Evolutionary conservation across 306 rosid species (phyloP).

Genomic region (Quillaja saponaria): DNA sequence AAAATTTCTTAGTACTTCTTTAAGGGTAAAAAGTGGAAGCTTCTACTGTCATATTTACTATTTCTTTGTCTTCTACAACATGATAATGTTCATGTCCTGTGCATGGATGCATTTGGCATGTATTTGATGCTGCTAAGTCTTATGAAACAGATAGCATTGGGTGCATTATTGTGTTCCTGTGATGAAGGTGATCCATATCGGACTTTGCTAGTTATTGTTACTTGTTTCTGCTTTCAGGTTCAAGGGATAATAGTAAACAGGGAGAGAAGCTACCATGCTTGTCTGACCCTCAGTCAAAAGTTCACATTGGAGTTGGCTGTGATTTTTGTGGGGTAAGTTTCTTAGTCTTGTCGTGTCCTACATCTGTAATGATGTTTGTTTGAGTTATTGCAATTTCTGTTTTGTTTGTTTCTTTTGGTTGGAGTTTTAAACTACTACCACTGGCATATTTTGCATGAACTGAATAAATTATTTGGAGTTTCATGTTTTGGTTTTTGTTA

Average conservation of each 20-base stretch:
- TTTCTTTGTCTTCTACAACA: background rate
- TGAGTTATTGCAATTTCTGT: background rate
- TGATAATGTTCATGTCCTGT: background rate
- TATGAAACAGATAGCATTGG: too few relatives aligned
- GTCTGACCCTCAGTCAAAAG: constrained; percentile 37
- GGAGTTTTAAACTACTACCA: background rate
- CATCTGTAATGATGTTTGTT: constrained; percentile 3
- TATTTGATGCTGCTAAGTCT: background rate
- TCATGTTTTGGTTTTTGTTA: too few relatives aligned
- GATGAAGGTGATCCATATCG: too few relatives aligned
- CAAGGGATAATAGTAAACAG: constrained; percentile 18
- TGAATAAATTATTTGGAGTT: too few relatives aligned
- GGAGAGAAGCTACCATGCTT: constrained; percentile 29
- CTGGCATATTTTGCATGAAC: too few relatives aligned
- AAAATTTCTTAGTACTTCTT: too few relatives aligned
- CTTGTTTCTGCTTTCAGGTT: constrained; percentile 51
- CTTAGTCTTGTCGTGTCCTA: constrained; percentile 27
- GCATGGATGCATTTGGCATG: background rate
- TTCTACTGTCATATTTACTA: background rate
- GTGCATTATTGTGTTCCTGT: background rate
- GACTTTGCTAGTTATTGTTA: constrained; percentile 5
- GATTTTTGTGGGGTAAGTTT: constrained; percentile 86
- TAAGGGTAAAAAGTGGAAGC: too few relatives aligned
- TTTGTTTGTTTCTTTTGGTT: background rate
- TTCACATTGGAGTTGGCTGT: constrained; percentile 63